Percentiles rank a stretch among this genome's conserved stretches.
Evolutionary conservation across 305 asterid species (phyloP).

Genomic region (Lippia alba): DNA sequence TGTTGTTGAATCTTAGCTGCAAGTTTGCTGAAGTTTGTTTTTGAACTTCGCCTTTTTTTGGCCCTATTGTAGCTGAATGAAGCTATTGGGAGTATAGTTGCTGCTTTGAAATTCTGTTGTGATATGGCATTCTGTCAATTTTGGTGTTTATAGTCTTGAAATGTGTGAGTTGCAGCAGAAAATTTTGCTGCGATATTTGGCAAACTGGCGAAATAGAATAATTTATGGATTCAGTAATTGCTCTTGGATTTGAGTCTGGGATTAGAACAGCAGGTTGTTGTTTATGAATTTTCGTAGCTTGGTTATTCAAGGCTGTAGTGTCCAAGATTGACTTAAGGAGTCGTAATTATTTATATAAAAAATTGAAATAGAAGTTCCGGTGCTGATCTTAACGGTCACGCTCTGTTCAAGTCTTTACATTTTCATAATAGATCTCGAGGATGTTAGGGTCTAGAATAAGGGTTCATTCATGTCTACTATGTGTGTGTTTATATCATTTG

Average conservation of each 20-base stretch:
- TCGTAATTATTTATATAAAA: constrained; percentile 4
- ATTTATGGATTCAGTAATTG: constrained; percentile 18
- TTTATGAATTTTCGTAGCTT: neutral
- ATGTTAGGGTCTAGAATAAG: constrained; percentile 10
- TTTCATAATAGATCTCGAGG: constrained; percentile 3
- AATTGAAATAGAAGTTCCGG: neutral
- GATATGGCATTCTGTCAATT: neutral
- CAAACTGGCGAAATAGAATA: neutral
- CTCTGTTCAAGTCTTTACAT: neutral
- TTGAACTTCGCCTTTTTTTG: neutral
- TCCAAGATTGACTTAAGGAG: constrained; percentile 3
- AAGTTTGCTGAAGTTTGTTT: constrained; percentile 14
- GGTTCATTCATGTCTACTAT: constrained; percentile 1
- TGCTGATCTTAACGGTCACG: neutral
- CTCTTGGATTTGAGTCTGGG: constrained; percentile 10
- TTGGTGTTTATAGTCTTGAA: neutral
- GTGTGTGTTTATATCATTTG: neutral
- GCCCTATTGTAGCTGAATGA: constrained; percentile 1
- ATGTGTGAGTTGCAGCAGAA: neutral
- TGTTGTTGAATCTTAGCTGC: constrained; percentile 5
- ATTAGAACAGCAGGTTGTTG: constrained; percentile 7
- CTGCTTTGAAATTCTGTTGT: neutral
- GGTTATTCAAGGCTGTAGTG: neutral
- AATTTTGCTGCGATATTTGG: constrained; percentile 11
- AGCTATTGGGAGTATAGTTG: neutral